Percentiles rank a stretch among this genome's conserved stretches.
These are phyloP conservation scores for Hirsutella minnesotensis DNA, from an alignment of 2,329 filamentous ascomycete genomes.

Conservation along the genomic window DNA sequence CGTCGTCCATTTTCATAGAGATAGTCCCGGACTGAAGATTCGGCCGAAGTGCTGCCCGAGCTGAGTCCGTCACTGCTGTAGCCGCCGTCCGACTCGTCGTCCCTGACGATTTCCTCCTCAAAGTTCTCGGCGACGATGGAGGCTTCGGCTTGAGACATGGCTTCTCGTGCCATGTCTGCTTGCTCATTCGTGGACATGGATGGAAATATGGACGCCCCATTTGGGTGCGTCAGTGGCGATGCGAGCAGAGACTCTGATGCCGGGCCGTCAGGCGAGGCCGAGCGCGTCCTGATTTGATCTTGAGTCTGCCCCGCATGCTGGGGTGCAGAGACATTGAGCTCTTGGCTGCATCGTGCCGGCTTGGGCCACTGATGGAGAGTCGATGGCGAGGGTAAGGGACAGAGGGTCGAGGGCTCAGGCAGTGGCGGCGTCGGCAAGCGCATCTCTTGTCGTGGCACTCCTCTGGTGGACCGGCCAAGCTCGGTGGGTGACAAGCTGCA, in stretches of 20 bases:
- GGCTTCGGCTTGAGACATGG: conserved; percentile 22
- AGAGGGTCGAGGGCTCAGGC: too few relatives aligned
- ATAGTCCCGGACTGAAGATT: conserved; percentile 35
- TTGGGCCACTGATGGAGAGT: not conserved
- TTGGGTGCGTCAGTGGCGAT: conserved; percentile 24
- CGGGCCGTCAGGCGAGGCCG: not conserved
- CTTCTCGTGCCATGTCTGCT: conserved; percentile 22
- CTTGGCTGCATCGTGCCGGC: not conserved
- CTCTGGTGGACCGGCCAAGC: too few relatives aligned
- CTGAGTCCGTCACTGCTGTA: conserved; percentile 24
- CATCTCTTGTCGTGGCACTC: too few relatives aligned
- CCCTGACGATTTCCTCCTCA: conserved; percentile 10
- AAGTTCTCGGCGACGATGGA: conserved; percentile 23
- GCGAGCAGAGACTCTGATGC: conserved; percentile 7
- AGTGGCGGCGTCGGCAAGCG: too few relatives aligned
- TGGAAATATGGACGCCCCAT: conserved; percentile 24
- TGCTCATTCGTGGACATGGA: conserved; percentile 21
- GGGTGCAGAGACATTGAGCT: not conserved
- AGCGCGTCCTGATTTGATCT: not conserved
- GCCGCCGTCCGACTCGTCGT: conserved; percentile 19
- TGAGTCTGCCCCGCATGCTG: not conserved
- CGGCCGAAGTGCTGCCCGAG: conserved; percentile 24
- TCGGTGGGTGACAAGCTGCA: too few relatives aligned
- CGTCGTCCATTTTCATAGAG: conserved; percentile 45
- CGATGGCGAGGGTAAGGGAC: too few relatives aligned